Conservation (phyloP, 768 basidiomycete genomes). For the Mycena maculata region DNA sequence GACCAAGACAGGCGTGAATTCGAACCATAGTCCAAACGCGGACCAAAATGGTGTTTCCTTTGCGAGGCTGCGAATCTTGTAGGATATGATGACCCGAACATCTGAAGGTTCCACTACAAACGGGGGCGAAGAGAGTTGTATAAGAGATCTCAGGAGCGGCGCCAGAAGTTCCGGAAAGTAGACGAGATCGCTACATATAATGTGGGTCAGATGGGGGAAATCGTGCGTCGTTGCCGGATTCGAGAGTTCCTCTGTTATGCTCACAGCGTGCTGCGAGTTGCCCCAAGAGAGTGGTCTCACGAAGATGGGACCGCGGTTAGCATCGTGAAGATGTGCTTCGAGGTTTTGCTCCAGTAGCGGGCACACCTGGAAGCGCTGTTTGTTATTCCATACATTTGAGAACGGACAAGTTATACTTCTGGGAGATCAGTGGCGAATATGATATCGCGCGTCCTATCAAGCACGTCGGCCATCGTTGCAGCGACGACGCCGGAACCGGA, state of each 20-base stretch:
- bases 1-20: constrained; percentile 66
- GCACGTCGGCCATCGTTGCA: constrained; percentile 47
- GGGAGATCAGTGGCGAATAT: constrained; percentile 80
- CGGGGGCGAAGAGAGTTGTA: constrained; percentile 73
- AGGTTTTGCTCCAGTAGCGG: constrained; percentile 58
- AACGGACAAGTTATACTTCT: constrained; percentile 59
- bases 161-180: constrained; percentile 89
- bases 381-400: neutral
- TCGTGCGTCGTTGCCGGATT: neutral
- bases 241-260: constrained; percentile 54
- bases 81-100: constrained; percentile 71
- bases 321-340: constrained; percentile 2
- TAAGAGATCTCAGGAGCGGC: constrained; percentile 78
- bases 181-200: constrained; percentile 89
- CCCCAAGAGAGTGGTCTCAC: constrained; percentile 83
- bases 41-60: constrained; percentile 85
- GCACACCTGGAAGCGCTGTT: constrained; percentile 52
- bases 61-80: constrained; percentile 77
- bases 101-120: constrained; percentile 43
- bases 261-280: constrained; percentile 52
- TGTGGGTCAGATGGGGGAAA: constrained; percentile 60
- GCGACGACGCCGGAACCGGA: constrained; percentile 80
- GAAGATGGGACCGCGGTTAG: constrained; percentile 41
- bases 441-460: constrained; percentile 56
- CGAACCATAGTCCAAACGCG: constrained; percentile 84